These are phyloP conservation scores for Moringa oleifera DNA, from an alignment of 345 rosid genomes.

Conservation along the genomic window DNA sequence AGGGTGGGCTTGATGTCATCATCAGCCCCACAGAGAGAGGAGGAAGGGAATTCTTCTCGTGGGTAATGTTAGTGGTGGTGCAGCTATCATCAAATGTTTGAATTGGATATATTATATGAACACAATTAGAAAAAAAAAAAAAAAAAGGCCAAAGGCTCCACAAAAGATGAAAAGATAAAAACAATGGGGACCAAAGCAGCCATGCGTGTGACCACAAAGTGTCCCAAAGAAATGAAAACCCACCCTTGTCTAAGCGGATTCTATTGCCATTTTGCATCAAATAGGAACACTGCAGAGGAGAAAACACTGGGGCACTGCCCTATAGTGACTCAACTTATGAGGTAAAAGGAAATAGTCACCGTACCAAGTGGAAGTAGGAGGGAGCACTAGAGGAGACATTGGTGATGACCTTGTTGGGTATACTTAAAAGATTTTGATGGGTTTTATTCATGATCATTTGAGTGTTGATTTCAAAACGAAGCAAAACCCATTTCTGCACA, in stretches of 20 bases:
- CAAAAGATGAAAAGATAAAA: slow-evolving; percentile 34
- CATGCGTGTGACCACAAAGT: slow-evolving; percentile 86
- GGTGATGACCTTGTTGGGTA: slow-evolving; percentile 6
- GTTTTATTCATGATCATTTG: neutral
- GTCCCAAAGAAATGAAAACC: neutral
- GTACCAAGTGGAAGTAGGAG: slow-evolving; percentile 1
- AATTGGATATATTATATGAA: slow-evolving; percentile 17
- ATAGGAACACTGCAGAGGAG: neutral
- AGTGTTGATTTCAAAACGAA: neutral
- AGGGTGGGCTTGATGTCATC: slow-evolving; percentile 62
- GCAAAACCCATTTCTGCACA: too few relatives aligned
- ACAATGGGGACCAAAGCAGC: slow-evolving; percentile 58
- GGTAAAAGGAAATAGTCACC: slow-evolving; percentile 10
- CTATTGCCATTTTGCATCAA: neutral
- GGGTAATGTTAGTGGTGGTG: slow-evolving; percentile 43
- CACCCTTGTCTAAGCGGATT: neutral
- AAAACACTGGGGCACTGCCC: neutral
- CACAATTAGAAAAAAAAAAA: neutral
- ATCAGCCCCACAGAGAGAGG: slow-evolving; percentile 21
- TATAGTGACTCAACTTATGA: slow-evolving; percentile 3
- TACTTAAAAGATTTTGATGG: neutral
- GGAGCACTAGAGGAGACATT: slow-evolving; percentile 9
- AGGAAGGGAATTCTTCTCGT: slow-evolving; percentile 19
- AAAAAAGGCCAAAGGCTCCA: slow-evolving; percentile 23
- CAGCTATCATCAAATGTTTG: slow-evolving; percentile 55